Evolutionary conservation across 1,284 basidiomycete genomes (phyloP).

Genomic region (Tilletia setariae): DNA sequence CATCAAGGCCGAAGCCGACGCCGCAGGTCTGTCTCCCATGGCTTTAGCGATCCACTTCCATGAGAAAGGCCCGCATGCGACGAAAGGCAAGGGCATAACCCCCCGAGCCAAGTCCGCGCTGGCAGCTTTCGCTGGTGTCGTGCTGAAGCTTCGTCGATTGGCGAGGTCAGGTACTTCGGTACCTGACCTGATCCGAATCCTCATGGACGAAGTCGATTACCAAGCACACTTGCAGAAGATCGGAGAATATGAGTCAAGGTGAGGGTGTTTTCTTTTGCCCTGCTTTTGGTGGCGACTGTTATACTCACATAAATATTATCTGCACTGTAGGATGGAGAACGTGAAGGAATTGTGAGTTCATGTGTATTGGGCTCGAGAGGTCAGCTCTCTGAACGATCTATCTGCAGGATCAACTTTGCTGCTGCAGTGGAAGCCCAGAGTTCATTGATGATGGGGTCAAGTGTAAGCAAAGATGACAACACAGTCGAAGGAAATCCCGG

Average conservation of each 20-base stretch:
- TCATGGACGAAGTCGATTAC: not conserved
- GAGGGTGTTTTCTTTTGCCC: not conserved
- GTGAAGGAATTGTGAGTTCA: constrained; percentile 10
- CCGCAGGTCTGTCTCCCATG: constrained; percentile 63
- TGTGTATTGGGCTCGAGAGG: not conserved
- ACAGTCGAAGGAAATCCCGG: too few relatives aligned
- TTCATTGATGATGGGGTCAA: too few relatives aligned
- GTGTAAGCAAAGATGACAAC: too few relatives aligned
- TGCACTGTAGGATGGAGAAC: not conserved
- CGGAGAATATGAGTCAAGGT: not conserved
- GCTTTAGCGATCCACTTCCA: constrained; percentile 60
- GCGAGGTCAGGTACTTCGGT: not conserved
- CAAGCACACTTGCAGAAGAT: not conserved
- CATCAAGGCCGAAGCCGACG: constrained; percentile 62
- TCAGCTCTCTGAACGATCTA: not conserved
- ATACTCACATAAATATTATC: too few relatives aligned
- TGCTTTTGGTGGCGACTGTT: not conserved
- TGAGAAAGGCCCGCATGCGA: too few relatives aligned
- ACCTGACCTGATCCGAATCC: too few relatives aligned
- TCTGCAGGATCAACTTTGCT: constrained; percentile 10
- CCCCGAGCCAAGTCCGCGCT: not conserved
- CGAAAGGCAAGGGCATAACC: not conserved
- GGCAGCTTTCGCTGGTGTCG: not conserved
- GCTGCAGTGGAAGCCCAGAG: not conserved
- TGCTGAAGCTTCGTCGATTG: not conserved